These are phyloP conservation scores for Chytriomyces confervae DNA, from an alignment of 192 early-diverging fungal species.

Conservation along the genomic window DNA sequence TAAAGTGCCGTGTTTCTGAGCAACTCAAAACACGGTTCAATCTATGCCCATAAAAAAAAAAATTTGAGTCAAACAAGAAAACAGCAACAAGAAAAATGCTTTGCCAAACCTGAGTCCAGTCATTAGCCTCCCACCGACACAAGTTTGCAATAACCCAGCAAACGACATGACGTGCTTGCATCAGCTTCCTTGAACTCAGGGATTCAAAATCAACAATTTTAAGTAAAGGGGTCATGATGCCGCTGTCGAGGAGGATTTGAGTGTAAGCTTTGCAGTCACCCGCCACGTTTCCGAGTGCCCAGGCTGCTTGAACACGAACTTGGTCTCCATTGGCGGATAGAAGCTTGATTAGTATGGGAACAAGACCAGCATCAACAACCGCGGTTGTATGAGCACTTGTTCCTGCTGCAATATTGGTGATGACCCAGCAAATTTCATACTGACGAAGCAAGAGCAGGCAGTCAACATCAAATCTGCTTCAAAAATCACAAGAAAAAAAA, in stretches of 20 bases:
- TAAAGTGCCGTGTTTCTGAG: slow-evolving; percentile 24
- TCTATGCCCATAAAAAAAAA: neutral
- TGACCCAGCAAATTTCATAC: slow-evolving; percentile 43
- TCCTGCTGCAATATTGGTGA: slow-evolving; percentile 43
- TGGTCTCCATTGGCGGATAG: neutral
- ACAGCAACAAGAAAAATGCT: slow-evolving; percentile 3
- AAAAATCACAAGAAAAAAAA: neutral
- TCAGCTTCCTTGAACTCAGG: neutral
- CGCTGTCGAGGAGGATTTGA: slow-evolving; percentile 24
- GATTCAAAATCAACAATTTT: neutral
- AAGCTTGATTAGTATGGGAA: slow-evolving; percentile 28
- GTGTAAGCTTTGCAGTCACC: slow-evolving; percentile 38
- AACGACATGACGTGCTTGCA: slow-evolving; percentile 33
- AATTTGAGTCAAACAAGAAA: neutral
- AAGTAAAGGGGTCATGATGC: slow-evolving; percentile 33
- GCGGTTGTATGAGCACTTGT: slow-evolving; percentile 31
- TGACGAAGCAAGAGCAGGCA: neutral
- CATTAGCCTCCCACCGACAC: slow-evolving; percentile 38
- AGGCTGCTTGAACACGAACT: slow-evolving; percentile 41
- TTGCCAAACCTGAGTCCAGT: slow-evolving; percentile 36
- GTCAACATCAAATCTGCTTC: neutral
- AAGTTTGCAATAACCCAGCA: slow-evolving; percentile 45
- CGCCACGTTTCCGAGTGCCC: slow-evolving; percentile 45
- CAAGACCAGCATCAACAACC: slow-evolving; percentile 31
- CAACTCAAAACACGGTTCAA: slow-evolving; percentile 27